Conservation (phyloP, 148 eudicot genomes). For the Amaranthus cruentus region DNA sequence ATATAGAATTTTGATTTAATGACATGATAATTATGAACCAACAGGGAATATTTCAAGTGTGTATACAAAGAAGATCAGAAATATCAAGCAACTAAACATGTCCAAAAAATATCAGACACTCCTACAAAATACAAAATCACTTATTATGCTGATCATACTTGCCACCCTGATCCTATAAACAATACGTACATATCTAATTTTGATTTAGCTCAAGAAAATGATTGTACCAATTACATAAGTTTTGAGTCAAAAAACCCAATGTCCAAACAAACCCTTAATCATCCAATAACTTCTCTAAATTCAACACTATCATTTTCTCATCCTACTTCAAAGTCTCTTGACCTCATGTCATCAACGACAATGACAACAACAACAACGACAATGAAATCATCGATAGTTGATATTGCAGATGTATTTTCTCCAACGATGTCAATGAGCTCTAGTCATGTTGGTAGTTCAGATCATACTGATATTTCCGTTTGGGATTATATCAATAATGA, state of each 20-base stretch:
- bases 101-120: background rate
- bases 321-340: background rate
- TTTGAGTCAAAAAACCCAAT: background rate
- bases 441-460: too few relatives aligned
- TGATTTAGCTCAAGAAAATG: background rate
- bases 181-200: background rate
- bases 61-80: background rate
- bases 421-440: background rate
- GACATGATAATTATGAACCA: too few relatives aligned
- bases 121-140: background rate
- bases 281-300: background rate
- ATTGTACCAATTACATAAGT: background rate
- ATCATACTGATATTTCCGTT: too few relatives aligned
- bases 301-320: background rate
- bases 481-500: too few relatives aligned
- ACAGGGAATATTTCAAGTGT: background rate
- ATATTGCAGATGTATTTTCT: background rate
- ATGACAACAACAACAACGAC: background rate
- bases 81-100: background rate
- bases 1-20: too few relatives aligned
- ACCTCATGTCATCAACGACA: background rate
- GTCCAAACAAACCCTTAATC: background rate
- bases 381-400: too few relatives aligned
- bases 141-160: background rate
- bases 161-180: background rate